Percentiles rank a stretch among this genome's conserved stretches.
Evolutionary conservation across 1,284 basidiomycete genomes (phyloP).

Genomic region (Boletus sp.): DNA sequence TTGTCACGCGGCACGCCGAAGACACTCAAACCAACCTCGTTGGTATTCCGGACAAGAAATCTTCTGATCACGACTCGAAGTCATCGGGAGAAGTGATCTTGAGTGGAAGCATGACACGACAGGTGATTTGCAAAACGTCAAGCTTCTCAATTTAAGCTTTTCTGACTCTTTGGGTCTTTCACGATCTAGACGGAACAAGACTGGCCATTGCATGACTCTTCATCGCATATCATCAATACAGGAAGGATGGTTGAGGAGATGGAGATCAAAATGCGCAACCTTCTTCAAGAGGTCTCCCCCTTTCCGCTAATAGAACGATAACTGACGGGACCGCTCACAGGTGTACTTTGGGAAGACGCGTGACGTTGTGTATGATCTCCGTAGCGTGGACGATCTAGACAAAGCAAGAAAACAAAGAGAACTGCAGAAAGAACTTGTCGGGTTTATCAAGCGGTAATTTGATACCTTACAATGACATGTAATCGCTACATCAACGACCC

Average conservation of each 20-base stretch:
- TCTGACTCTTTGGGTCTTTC: constrained; percentile 11
- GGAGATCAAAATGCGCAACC: constrained; percentile 98
- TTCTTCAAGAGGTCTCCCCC: constrained; percentile 72
- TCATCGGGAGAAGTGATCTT: constrained; percentile 76
- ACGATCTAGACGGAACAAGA: constrained; percentile 76
- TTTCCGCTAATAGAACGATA: constrained; percentile 6
- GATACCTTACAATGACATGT: constrained; percentile 17
- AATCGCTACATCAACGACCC: constrained; percentile 24
- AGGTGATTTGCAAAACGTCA: constrained; percentile 50
- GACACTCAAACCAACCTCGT: constrained; percentile 36
- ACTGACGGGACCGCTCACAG: constrained; percentile 34
- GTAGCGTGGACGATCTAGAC: constrained; percentile 84
- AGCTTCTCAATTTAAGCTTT: constrained; percentile 11
- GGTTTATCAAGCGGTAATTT: constrained; percentile 70
- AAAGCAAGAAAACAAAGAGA: constrained; percentile 78
- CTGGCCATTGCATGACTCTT: constrained; percentile 69
- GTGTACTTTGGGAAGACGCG: constrained; percentile 99
- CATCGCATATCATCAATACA: constrained; percentile 88
- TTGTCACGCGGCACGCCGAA: constrained; percentile 59
- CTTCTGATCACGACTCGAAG: constrained; percentile 45
- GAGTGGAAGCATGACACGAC: constrained; percentile 95
- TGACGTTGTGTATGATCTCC: constrained; percentile 89
- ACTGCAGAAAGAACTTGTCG: constrained; percentile 91
- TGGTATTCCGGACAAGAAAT: constrained; percentile 32
- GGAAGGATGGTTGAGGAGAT: constrained; percentile 97